Base-by-base conservation (phyloP, 495 filamentous ascomycete genomes). In the Hypomontagnella submonticulosa region DNA sequence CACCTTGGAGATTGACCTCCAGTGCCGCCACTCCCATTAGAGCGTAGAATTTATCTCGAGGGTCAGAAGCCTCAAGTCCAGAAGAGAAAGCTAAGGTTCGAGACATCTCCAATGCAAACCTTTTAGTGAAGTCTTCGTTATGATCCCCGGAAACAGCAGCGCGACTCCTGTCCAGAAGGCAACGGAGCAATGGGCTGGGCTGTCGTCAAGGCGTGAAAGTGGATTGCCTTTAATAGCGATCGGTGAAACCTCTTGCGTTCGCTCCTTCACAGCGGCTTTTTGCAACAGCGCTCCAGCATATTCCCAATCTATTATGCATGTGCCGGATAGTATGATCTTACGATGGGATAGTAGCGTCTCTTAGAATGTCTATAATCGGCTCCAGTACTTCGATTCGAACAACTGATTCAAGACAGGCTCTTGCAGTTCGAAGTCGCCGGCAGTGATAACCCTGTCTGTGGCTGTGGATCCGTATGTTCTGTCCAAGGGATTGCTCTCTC, bases 301-400 rank as follows among this genome's bases (percentile, higher is more conserved):
- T 19, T 50, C 47, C 47, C 47, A 50, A 16, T 50, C 47, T 34
- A 50, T 50, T 9, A 50, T 50, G 34, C 34, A 7, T 8, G 32
- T 34, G 4, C 47, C 47, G 2, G 47, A 50, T 7, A 50, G 34
- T 19, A 50, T 32, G 9, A 50, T 50, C 5, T 50, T 50, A 2
- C 47, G 47, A 4, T 50, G 47, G 6, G 47, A 50, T 12, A 50
- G 47, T 1, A 50, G 15, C 9, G 47, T 27, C 34, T 50, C 47
- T 5, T 50, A 27, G 15, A 50, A 50, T 16, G 47, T 50, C 47
- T 27, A 50, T 27, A 50, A 19, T 12, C 47, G 32, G 1, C 27
- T 50, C 47, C 47, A 50, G 10, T 37, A 50, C 16, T 36, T 27
- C 4, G 47, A 50, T 37, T 50, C 32, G 11, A 50, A 36, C 2